phyloP scores from a whole-genome alignment of 805 yeast genomes.

The Metschnikowia koreensis region DNA sequence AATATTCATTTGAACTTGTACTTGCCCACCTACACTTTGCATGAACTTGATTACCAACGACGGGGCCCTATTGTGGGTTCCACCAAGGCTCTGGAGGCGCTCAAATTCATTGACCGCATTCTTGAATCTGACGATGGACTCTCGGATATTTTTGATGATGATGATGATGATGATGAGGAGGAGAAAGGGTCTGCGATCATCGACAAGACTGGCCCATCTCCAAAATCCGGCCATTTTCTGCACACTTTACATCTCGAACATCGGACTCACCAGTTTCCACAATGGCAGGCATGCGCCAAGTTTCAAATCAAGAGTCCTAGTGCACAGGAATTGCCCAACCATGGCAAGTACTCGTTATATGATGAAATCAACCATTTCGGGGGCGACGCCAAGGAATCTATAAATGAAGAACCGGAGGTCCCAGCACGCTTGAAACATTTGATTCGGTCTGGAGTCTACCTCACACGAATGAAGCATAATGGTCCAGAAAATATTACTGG shows the following conservation, averaged over 20 bases:
- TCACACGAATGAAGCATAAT: slow-evolving; percentile 42
- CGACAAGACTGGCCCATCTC: not conserved
- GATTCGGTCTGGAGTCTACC: slow-evolving; percentile 57
- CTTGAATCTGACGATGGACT: slow-evolving; percentile 25
- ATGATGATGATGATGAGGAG: not conserved
- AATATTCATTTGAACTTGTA: slow-evolving; percentile 34
- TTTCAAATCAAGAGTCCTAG: slow-evolving; percentile 39
- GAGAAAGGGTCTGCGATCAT: not conserved
- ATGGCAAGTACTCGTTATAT: slow-evolving; percentile 9
- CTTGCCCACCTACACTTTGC: slow-evolving; percentile 49
- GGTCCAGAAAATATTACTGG: slow-evolving; percentile 19
- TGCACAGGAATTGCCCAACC: slow-evolving; percentile 50
- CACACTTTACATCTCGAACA: slow-evolving; percentile 36
- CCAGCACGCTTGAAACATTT: slow-evolving; percentile 55
- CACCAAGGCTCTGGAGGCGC: slow-evolving; percentile 63
- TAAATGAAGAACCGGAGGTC: slow-evolving; percentile 37
- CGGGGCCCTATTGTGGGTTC: slow-evolving; percentile 55
- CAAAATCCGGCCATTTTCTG: slow-evolving; percentile 2
- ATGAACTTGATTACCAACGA: slow-evolving; percentile 22
- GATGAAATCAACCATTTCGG: slow-evolving; percentile 13
- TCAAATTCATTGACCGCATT: slow-evolving; percentile 54
- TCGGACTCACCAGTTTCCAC: slow-evolving; percentile 46
- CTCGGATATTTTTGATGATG: not conserved
- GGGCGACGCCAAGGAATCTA: not conserved
- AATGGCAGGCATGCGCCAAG: slow-evolving; percentile 48